Evolutionary conservation across 352 stramenopile genomes (phyloP).

Genomic region (Phytophthora agathidicida): DNA sequence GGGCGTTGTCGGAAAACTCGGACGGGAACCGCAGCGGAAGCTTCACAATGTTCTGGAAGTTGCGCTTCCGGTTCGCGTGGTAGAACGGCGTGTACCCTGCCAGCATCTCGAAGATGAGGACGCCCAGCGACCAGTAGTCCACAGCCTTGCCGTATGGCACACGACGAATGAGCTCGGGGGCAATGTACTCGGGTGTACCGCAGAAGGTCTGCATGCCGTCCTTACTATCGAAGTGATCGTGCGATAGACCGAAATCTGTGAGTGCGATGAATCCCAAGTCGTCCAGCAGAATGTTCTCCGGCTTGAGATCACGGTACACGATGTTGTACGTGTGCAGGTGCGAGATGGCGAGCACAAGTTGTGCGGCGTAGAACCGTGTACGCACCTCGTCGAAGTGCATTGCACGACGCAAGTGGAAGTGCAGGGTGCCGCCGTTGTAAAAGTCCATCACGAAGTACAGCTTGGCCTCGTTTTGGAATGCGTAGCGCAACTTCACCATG

Average conservation of each 20-base stretch:
- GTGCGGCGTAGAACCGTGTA: conserved; percentile 80
- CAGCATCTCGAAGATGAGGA: conserved; percentile 89
- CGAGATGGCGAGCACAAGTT: conserved; percentile 81
- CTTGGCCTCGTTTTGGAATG: conserved; percentile 86
- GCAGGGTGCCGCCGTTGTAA: conserved; percentile 86
- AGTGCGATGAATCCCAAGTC: conserved; percentile 85
- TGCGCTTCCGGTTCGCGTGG: conserved; percentile 77
- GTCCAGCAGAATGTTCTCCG: conserved; percentile 89
- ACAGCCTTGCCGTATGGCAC: conserved; percentile 77
- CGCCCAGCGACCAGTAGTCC: conserved; percentile 91
- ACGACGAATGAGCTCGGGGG: conserved; percentile 77
- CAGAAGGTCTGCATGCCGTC: conserved; percentile 85
- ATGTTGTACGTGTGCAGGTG: conserved; percentile 89
- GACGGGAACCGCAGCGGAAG: conserved; percentile 71
- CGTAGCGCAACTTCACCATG: conserved; percentile 86
- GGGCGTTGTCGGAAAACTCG: conserved; percentile 80
- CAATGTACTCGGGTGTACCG: conserved; percentile 88
- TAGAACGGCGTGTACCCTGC: conserved; percentile 82
- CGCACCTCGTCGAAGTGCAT: conserved; percentile 74
- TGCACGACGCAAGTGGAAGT: conserved; percentile 79
- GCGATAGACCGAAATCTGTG: conserved; percentile 90
- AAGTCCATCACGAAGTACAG: conserved; percentile 92
- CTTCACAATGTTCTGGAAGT: conserved; percentile 90
- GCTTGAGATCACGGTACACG: conserved; percentile 88
- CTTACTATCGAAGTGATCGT: conserved; percentile 79